Evolutionary conservation across 2,329 filamentous ascomycete genomes (phyloP).

Genomic region (Exophiala alcalophila): DNA sequence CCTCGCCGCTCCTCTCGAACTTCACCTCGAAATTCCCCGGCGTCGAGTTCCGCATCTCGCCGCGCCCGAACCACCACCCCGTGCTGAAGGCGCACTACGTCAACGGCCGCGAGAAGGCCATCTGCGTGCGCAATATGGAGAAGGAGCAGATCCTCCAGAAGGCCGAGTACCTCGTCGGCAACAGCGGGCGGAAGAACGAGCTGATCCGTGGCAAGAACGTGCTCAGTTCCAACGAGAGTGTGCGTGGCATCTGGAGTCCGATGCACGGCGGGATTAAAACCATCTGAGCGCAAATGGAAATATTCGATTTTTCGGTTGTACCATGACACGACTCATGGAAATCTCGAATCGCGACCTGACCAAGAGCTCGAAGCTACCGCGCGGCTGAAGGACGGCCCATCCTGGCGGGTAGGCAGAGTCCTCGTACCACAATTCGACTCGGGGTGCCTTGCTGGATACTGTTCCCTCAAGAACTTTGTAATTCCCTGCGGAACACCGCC

Average conservation of each 20-base stretch:
- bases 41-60: constrained; percentile 88
- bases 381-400: too few relatives aligned
- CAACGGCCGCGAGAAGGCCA: constrained; percentile 79
- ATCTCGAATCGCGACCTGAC: too few relatives aligned
- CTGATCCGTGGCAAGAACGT: constrained; percentile 56
- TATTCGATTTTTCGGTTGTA: too few relatives aligned
- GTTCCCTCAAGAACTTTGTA: too few relatives aligned
- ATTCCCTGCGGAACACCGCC: too few relatives aligned
- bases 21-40: constrained; percentile 81
- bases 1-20: constrained; percentile 56
- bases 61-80: constrained; percentile 84
- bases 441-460: too few relatives aligned
- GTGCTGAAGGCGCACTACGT: constrained; percentile 88
- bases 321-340: too few relatives aligned
- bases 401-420: too few relatives aligned
- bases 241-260: constrained; percentile 64
- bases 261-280: constrained; percentile 57
- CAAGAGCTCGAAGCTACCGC: too few relatives aligned
- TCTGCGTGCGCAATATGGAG: constrained; percentile 86
- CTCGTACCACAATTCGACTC: too few relatives aligned
- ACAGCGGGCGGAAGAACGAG: constrained; percentile 50
- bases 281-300: constrained; percentile 47
- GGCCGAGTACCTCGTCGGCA: constrained; percentile 50
- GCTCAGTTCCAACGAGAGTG: constrained; percentile 60
- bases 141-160: constrained; percentile 78